Base-by-base conservation (phyloP, 1,284 basidiomycete genomes). In the Ganoderma multipileum region DNA sequence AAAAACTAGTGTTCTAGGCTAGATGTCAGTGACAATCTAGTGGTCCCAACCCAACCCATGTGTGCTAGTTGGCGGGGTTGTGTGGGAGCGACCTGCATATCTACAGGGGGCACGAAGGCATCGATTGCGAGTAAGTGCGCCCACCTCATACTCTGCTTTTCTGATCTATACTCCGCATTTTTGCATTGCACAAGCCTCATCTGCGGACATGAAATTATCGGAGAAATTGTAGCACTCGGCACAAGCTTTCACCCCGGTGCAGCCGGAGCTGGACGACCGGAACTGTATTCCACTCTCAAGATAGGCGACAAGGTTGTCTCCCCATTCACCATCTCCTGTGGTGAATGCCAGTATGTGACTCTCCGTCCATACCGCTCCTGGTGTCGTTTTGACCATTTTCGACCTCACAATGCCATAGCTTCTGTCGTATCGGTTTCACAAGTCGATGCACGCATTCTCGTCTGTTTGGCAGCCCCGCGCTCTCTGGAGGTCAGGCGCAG, bases 401-500 rank as follows among this genome's bases (percentile, higher is more conserved):
- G 26, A 30, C 28, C 33, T 55, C 3, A 63, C 23, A 38, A 38
- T 78, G 75, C 16, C 73, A 78, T 71, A 94, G 92, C 67, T 91
- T 89, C 74, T 97, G 95, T 78, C 84, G 89, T 2, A 78, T 91
- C 36, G 92, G 91, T 33, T 92, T 91, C 77, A 95, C 94, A 1
- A 91, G 88, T 44, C 86, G 95, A 59, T 97, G 96, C 78, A 81
- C 84, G 1, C 80, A 89, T 69, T 88, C 90, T 7, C 79, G 81
- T 33, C 83, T 95, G 11, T 93, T 96, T 77, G 95, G 95, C 44
- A 89, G 89, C 41, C 88, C 91, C 0, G 76, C 80, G 12, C 86
- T 95, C 0, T 89, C 91, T 9, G 96, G 95, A 14, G 94, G 90
- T 1, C 96, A 97, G 82, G 95, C 95, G 0, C 95, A 96, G 79